Base-by-base conservation (phyloP, 306 rosid species). In the Malus asiatica region DNA sequence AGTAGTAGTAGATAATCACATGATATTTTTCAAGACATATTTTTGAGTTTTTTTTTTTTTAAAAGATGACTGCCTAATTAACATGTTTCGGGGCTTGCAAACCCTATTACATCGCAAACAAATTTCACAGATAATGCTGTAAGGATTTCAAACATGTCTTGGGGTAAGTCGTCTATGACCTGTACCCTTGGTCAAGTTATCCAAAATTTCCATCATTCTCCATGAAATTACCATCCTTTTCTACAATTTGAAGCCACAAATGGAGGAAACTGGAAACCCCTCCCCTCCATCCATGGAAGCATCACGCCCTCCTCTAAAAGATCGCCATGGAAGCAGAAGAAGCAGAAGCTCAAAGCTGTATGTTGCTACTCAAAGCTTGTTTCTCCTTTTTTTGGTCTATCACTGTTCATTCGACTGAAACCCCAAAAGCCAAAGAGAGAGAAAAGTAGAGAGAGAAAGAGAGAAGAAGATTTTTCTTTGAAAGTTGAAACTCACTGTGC, bases 341-440 rank as follows among this genome's bases (percentile, higher is more conserved):
- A 30, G 48, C 57, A 79, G 60, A 55, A 72, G 78, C 48, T 35
- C 65, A 33, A 72, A 53, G 66, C 53, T 52, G 30, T 13, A 14
- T 11, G 30, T 29, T 32, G 15, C 33, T 29, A 44, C 19, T 48
- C 25, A 23, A 80, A 71, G 80, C 75, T 19, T 73, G 18, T 59
- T 73, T 69, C 77, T 78, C 83, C 23, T 20, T 66, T 40, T 76
- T 85, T 86, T 77, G 82, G 86, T 81, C 87, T 83, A 89, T 87
- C 90, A 44, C 90, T 87, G 40, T 87, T 93, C 90, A 93, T 78
- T 73, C 70, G 84, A 85, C 57, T 67, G 74, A 67, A 32, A 66
- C 48, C 38, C 53, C 53, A 2, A 4, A 46, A 48, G 53, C 78
- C 64, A 64, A 66, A 38, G 72, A 25, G 19, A 74, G 71, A 51